These are phyloP conservation scores for Phaffomyces antillensis DNA, from an alignment of 805 yeast genomes.

Conservation along the genomic window DNA sequence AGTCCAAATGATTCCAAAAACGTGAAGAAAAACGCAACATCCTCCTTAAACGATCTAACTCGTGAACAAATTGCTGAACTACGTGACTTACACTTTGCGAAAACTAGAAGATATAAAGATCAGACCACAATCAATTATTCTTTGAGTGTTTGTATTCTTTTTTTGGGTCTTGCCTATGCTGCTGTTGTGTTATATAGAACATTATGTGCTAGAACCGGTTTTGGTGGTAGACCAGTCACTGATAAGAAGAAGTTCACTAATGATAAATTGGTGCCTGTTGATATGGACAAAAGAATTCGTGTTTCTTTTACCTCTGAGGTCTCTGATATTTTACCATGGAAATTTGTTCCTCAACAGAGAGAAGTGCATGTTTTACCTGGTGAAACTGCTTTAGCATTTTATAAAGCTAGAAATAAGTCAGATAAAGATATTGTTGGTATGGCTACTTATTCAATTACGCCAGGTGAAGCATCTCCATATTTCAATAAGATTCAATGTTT, in stretches of 20 bases:
- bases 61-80: conserved; percentile 20
- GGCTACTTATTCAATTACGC: conserved; percentile 97
- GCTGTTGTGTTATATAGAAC: conserved; percentile 92
- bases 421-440: conserved; percentile 92
- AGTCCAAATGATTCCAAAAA: neutral
- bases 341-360: conserved; percentile 86
- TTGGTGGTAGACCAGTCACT: conserved; percentile 92
- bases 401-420: conserved; percentile 81
- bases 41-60: conserved; percentile 15
- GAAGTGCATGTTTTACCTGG: conserved; percentile 94
- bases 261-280: conserved; percentile 83
- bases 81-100: conserved; percentile 16
- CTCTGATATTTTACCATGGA: conserved; percentile 89
- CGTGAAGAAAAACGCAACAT: conserved; percentile 5
- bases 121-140: conserved; percentile 57
- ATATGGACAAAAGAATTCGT: conserved; percentile 70
- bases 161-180: conserved; percentile 74
- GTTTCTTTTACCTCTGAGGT: conserved; percentile 91
- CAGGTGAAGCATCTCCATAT: conserved; percentile 94
- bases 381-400: conserved; percentile 94
- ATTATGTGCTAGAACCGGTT: conserved; percentile 90
- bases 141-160: conserved; percentile 59
- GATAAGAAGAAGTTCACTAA: conserved; percentile 74
- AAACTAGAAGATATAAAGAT: conserved; percentile 15
- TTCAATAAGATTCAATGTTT: conserved; percentile 97